Conservation (phyloP, 768 basidiomycete genomes). For the Termitomyces sp. region DNA sequence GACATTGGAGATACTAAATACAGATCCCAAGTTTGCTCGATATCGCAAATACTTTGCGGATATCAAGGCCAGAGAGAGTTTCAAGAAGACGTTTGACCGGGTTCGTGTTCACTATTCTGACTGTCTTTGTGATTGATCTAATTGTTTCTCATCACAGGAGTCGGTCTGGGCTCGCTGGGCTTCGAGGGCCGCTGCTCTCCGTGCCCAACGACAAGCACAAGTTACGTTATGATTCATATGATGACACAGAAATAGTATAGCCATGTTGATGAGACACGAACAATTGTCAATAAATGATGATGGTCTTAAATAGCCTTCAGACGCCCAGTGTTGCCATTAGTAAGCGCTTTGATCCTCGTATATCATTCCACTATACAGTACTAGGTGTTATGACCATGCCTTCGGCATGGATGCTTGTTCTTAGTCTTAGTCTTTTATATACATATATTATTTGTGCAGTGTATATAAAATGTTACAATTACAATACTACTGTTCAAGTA, state of each 20-base stretch:
- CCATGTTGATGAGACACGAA: background rate
- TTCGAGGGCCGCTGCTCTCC: background rate
- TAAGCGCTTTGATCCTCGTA: too few species aligned
- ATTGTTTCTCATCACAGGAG: background rate
- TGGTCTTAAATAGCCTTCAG: too few species aligned
- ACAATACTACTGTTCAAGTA: too few species aligned
- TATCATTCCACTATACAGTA: background rate
- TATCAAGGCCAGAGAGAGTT: constrained; percentile 46
- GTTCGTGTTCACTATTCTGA: constrained; percentile 26
- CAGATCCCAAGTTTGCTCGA: constrained; percentile 41
- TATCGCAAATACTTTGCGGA: constrained; percentile 42
- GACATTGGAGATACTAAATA: constrained; percentile 33
- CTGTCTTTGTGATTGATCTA: background rate
- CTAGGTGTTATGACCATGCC: too few species aligned
- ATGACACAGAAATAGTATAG: background rate
- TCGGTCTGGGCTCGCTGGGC: background rate
- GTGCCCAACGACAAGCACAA: constrained; percentile 4
- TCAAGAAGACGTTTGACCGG: constrained; percentile 47
- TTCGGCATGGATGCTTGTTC: too few species aligned
- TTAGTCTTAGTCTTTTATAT: too few species aligned
- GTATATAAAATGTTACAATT: too few species aligned
- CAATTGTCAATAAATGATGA: background rate
- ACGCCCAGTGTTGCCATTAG: too few species aligned
- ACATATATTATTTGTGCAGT: too few species aligned
- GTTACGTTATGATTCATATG: background rate